Evolutionary conservation across 2,329 filamentous ascomycete species (phyloP).

Genomic region (Graphilbum ipis-grandicollis): DNA sequence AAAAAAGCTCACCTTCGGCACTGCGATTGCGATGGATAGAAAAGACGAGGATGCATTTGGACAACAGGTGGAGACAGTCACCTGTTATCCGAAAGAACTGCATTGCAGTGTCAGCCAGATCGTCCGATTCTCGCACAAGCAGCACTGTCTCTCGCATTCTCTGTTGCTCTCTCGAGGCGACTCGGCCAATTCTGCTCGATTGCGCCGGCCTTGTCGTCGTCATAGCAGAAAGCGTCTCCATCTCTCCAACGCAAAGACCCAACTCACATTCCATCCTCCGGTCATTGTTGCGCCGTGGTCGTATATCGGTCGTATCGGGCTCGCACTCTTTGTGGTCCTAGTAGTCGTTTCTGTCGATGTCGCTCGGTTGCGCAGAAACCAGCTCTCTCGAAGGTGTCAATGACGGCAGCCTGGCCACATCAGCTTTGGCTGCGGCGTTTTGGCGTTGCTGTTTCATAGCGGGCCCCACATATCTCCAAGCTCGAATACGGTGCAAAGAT

Average conservation of each 20-base stretch:
- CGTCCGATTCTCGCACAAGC: neutral
- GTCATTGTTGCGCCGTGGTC: neutral
- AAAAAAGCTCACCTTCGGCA: slow-evolving; percentile 49
- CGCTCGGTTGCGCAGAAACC: neutral
- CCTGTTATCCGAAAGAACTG: slow-evolving; percentile 59
- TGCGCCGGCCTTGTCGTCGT: too few species aligned
- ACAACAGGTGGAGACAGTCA: slow-evolving; percentile 69
- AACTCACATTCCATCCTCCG: slow-evolving; percentile 1
- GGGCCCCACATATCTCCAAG: too few species aligned
- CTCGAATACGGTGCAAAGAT: too few species aligned
- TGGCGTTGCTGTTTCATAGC: neutral
- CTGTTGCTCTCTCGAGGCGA: too few species aligned
- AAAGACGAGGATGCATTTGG: slow-evolving; percentile 81
- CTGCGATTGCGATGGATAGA: slow-evolving; percentile 78
- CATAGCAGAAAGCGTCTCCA: too few species aligned
- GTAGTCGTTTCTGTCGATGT: neutral
- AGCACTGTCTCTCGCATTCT: too few species aligned
- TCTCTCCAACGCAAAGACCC: too few species aligned
- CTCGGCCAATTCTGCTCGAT: too few species aligned
- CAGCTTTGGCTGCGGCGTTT: neutral
- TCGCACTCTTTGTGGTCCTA: neutral
- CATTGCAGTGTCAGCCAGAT: neutral
- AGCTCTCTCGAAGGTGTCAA: too few species aligned
- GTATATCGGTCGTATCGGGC: neutral
- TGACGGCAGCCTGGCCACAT: neutral